Conservation (phyloP, 2,329 filamentous ascomycete species). For the Septoria petroselini region DNA sequence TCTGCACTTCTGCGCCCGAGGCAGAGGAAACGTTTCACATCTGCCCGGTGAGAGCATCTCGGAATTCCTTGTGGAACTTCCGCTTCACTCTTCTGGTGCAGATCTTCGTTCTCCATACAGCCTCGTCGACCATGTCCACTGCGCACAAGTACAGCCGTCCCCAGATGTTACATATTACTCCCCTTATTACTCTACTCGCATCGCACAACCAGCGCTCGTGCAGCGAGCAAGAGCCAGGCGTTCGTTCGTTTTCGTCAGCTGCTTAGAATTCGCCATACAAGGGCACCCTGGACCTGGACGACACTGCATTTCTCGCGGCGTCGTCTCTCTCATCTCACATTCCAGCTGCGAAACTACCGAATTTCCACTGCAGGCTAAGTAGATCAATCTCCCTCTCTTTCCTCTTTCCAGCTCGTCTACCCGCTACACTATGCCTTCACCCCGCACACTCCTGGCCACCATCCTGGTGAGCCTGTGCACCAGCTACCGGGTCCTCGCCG, state of each 20-base stretch:
- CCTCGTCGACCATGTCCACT: too few species aligned
- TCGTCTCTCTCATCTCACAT: conserved; percentile 8
- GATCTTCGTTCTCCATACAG: too few species aligned
- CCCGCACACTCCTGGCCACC: neutral
- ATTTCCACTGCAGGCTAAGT: neutral
- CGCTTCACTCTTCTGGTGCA: too few species aligned
- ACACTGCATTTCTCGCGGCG: conserved; percentile 1
- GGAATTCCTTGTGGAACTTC: too few species aligned
- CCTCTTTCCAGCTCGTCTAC: neutral
- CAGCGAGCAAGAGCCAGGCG: neutral
- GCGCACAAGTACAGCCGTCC: too few species aligned
- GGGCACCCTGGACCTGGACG: conserved; percentile 2
- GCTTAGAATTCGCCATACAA: conserved; percentile 7
- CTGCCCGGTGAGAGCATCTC: too few species aligned
- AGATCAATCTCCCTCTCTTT: neutral
- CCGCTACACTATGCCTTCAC: conserved; percentile 2
- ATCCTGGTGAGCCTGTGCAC: neutral
- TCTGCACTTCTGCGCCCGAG: too few species aligned
- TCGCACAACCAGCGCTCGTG: neutral
- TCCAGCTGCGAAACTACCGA: conserved; percentile 4
- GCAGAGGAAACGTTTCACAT: too few species aligned
- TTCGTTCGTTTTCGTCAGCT: conserved; percentile 3
- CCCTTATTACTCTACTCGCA: too few species aligned
- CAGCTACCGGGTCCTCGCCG: neutral
- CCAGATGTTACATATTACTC: too few species aligned